Evolutionary conservation across 768 basidiomycete genomes (phyloP).

Genomic region (Boletus coccyginus): DNA sequence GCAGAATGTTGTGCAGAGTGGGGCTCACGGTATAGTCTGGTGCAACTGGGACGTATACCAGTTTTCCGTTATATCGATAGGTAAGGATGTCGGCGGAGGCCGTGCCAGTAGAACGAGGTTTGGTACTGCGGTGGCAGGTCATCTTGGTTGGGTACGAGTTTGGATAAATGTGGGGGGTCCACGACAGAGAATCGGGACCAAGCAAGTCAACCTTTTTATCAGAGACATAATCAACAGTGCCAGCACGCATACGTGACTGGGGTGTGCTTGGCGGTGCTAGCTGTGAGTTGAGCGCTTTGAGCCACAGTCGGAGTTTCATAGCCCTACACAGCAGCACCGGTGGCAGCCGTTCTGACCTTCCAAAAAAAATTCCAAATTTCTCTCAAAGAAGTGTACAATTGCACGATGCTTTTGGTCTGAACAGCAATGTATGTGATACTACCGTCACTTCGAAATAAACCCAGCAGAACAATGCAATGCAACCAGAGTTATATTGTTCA

Average conservation of each 20-base stretch:
- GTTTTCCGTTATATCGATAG: slow-evolving; percentile 40
- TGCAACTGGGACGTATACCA: slow-evolving; percentile 53
- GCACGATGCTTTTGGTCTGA: not conserved
- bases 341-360: not conserved
- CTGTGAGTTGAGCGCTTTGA: too few relatives aligned
- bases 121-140: not conserved
- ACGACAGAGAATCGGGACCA: not conserved
- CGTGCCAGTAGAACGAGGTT: not conserved
- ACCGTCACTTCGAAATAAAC: not conserved
- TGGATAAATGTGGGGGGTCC: not conserved
- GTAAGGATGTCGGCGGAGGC: slow-evolving; percentile 42
- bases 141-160: not conserved
- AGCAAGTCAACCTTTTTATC: not conserved
- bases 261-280: too few relatives aligned
- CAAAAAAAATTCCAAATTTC: not conserved
- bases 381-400: not conserved
- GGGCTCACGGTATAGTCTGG: slow-evolving; percentile 40
- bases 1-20: not conserved
- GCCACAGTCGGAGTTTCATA: not conserved
- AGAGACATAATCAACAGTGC: too few relatives aligned
- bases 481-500: not conserved
- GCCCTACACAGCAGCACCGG: not conserved
- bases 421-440: not conserved
- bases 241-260: too few relatives aligned
- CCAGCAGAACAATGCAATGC: not conserved